Percentiles rank a stretch among this genome's conserved stretches.
Conservation (phyloP, 148 eudicot species). For the Cornus florida region DNA sequence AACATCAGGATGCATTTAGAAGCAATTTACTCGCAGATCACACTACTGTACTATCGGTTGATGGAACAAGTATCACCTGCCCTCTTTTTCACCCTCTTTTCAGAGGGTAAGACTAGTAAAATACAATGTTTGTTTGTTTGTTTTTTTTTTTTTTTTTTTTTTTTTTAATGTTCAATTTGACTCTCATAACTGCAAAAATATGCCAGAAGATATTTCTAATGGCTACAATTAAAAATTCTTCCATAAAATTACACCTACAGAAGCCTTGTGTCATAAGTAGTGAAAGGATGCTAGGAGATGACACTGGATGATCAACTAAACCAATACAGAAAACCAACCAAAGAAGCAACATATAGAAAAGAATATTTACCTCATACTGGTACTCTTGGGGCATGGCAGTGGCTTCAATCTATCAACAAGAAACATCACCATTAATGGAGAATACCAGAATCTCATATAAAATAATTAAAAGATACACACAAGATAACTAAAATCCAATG, state of each 20-base stretch:
- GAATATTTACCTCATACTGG: conserved; percentile 58
- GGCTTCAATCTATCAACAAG: conserved; percentile 57
- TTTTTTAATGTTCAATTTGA: not conserved
- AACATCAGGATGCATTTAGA: not conserved
- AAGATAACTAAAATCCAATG: not conserved
- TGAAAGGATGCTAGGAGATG: no score
- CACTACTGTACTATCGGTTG: no score
- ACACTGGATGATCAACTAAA: not conserved
- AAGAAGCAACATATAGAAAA: not conserved
- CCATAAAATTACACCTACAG: no score
- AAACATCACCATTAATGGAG: conserved; percentile 10
- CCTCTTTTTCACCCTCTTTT: no score
- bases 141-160: no score
- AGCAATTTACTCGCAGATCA: not conserved
- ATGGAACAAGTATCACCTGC: no score
- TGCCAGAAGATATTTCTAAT: no score
- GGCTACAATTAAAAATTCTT: no score
- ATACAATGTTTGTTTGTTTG: no score
- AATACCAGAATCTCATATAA: not conserved
- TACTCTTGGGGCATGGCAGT: conserved; percentile 80
- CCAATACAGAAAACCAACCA: not conserved
- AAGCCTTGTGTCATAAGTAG: no score
- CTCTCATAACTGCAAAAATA: not conserved
- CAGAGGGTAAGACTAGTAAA: no score
- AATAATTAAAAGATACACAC: not conserved